These are phyloP conservation scores for Auricularia sp. DNA, from an alignment of 768 basidiomycete species.

Conservation along the genomic window DNA sequence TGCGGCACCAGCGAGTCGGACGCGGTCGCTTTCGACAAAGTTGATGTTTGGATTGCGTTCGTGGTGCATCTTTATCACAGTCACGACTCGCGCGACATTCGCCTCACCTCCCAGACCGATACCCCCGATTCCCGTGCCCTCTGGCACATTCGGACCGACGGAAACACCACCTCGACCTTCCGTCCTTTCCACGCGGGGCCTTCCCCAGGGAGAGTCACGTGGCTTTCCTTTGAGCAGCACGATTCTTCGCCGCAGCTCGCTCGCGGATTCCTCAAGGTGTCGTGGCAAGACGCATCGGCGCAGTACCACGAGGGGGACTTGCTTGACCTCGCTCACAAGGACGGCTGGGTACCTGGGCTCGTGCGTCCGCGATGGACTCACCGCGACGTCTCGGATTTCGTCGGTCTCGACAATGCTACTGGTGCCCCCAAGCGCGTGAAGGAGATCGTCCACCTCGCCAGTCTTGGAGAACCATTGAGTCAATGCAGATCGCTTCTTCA, in stretches of 20 bases:
- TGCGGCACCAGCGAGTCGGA: not conserved
- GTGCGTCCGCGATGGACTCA: not conserved
- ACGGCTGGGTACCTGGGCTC: not conserved
- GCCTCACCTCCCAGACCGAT: not conserved
- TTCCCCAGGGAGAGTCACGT: not conserved
- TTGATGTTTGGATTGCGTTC: not conserved
- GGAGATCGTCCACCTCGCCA: not conserved
- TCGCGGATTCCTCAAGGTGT: not conserved
- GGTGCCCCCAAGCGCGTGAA: not conserved
- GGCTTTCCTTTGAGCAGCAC: not conserved
- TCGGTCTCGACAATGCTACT: not conserved
- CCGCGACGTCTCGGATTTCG: not conserved
- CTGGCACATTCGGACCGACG: not conserved
- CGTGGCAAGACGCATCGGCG: not conserved
- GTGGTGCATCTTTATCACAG: not conserved
- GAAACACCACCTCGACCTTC: not conserved
- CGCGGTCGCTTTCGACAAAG: not conserved
- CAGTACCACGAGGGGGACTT: not conserved
- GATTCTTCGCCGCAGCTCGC: not conserved
- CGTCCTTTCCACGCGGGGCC: not conserved
- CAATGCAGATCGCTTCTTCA: not conserved
- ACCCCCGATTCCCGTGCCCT: not conserved
- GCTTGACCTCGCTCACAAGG: not conserved
- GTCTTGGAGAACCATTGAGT: not conserved
- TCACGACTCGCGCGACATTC: not conserved